Evolutionary conservation across 2,329 filamentous ascomycete species (phyloP), one percentile per base, ranked within the genome.

Genomic region (Nemania sp.): DNA sequence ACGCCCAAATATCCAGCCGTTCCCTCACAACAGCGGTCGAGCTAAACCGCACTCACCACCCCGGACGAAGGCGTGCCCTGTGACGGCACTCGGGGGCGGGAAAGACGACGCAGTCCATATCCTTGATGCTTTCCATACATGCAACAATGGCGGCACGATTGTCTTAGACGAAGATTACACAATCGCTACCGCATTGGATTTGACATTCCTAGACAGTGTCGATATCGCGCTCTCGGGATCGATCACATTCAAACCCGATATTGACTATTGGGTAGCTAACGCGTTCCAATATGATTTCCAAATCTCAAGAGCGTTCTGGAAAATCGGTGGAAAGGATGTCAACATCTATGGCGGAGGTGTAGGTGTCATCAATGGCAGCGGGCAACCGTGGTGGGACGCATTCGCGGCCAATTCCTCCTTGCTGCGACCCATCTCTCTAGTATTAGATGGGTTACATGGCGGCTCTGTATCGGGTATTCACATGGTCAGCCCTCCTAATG

Each of bases 261-360:
- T 89, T 1, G 84, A 88, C 71, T 92, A 92, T 78, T 92, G 90
- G 90, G 84, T 89, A 70, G 83, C 82, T 8, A 84, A 91, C 73
- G 83, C 85, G 49, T 92, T 92, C 82, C 85, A 85, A 63, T 88
- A 89, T 27, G 81, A 80, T 5, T 93, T 88, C 79, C 90, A 92
- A 73, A 91, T 91, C 69, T 85, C 86, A 88, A 77, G 87, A 11
- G 80, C 82, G 0, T 86, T 85, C 68, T 86, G 82, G 82, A 79
- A 78, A 35, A 82, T 86, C 66, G 81, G 84, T 65, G 75, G 80
- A 1, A 68, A 77, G 3, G 83, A 84, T 47, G 80, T 93, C 11
- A 89, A 91, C 66, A 84, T 93, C 53, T 92, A 90, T 68, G 91
- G 90, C 0, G 87, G 86, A 18, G 72, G 72, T 1, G 73, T 68